These are phyloP conservation scores for Paradendryphiella salina DNA, from an alignment of 2,329 filamentous ascomycete genomes.

Conservation along the genomic window DNA sequence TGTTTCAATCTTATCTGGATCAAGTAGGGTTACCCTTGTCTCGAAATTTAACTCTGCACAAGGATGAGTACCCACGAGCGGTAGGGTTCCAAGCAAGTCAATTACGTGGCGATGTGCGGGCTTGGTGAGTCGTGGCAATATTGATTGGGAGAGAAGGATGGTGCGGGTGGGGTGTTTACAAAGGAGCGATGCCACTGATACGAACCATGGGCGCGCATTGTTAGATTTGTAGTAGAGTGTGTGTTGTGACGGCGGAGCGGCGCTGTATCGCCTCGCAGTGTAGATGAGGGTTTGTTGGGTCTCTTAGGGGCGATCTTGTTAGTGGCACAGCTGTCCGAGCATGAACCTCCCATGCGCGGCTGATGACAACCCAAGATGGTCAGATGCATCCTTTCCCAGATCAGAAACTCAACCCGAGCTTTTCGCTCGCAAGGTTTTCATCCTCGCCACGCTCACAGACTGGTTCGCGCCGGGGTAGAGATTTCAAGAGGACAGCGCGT, in stretches of 20 bases:
- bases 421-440: background rate
- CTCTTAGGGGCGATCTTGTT: background rate
- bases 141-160: background rate
- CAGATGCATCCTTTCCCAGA: no score
- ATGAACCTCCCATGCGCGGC: background rate
- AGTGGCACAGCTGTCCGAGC: background rate
- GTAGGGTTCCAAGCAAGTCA: background rate
- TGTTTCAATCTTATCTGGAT: slow-evolving; percentile 1
- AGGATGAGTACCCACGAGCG: background rate
- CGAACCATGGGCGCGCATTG: background rate
- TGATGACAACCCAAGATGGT: background rate
- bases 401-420: no score
- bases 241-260: background rate
- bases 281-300: background rate
- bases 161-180: background rate
- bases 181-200: background rate
- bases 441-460: background rate
- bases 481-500: slow-evolving; percentile 10
- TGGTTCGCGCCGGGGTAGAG: slow-evolving; percentile 10
- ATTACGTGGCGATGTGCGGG: slow-evolving; percentile 1
- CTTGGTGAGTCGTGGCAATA: slow-evolving; percentile 1
- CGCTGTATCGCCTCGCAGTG: background rate
- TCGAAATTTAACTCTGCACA: background rate
- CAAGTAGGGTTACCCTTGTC: slow-evolving; percentile 3
- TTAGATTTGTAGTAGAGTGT: background rate